phyloP scores from a whole-genome alignment of 345 rosid genomes.

The Euphorbia lathyris region DNA sequence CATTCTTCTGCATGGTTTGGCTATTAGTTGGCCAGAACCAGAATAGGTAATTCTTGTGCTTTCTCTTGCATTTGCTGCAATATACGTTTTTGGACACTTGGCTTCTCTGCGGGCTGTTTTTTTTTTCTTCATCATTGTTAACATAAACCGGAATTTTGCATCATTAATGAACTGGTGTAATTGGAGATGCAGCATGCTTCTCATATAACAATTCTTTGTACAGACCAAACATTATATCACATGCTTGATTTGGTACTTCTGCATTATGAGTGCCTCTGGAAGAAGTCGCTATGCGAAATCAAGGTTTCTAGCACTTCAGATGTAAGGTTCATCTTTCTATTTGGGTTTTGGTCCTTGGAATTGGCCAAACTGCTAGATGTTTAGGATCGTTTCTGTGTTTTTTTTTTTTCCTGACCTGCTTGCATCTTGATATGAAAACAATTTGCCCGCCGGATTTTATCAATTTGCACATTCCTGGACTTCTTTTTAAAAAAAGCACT shows the following conservation, averaged over 20 bases:
- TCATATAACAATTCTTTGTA: neutral
- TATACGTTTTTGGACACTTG: neutral
- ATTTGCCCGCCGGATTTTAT: too few species aligned
- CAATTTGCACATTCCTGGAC: too few species aligned
- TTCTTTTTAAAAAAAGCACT: too few species aligned
- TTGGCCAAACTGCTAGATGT: neutral
- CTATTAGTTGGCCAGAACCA: neutral
- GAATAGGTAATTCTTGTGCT: neutral
- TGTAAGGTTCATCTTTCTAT: neutral
- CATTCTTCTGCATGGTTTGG: conserved; percentile 6
- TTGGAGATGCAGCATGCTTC: neutral
- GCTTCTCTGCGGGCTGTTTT: neutral
- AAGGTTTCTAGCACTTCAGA: neutral
- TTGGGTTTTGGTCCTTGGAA: neutral
- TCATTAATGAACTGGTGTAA: neutral
- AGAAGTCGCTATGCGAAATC: neutral
- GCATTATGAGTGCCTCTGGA: neutral
- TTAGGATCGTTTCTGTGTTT: neutral
- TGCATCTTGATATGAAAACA: too few species aligned
- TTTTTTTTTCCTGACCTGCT: neutral
- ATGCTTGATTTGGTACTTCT: neutral
- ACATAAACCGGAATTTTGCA: neutral
- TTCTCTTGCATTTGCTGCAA: neutral
- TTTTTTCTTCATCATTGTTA: conserved; percentile 1
- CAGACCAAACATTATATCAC: neutral